Conservation (phyloP, 352 stramenopile species). For the Pythium coloratum region DNA sequence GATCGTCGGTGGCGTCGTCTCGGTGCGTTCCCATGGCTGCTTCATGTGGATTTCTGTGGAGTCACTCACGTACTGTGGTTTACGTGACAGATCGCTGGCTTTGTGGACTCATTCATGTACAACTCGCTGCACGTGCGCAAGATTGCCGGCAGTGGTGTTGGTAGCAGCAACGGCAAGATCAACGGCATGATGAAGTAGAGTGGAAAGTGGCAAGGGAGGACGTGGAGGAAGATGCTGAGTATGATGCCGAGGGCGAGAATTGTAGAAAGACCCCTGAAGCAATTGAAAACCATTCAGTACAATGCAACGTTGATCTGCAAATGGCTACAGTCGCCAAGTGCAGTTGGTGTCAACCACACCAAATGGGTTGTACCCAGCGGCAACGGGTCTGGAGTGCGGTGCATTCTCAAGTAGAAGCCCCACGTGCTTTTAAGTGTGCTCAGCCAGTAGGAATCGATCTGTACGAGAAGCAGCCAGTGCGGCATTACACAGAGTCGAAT, state of each 20-base stretch:
- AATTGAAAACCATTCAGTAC: background rate
- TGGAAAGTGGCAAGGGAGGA: background rate
- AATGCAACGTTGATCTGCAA: background rate
- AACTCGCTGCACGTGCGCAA: constrained; percentile 70
- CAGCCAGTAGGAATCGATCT: too few relatives aligned
- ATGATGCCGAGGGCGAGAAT: background rate
- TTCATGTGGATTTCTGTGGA: background rate
- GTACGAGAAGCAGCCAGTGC: too few relatives aligned
- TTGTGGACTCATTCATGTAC: constrained; percentile 88
- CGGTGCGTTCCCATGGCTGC: constrained; percentile 40
- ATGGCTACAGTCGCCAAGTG: too few relatives aligned
- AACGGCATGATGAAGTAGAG: constrained; percentile 28
- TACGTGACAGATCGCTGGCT: constrained; percentile 75
- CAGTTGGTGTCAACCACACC: too few relatives aligned
- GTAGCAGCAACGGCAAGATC: constrained; percentile 26
- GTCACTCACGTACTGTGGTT: background rate
- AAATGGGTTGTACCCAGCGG: too few relatives aligned
- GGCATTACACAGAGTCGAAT: too few relatives aligned
- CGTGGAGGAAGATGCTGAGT: background rate
- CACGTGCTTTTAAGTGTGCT: too few relatives aligned
- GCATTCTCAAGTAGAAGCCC: too few relatives aligned
- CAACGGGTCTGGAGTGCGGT: too few relatives aligned
- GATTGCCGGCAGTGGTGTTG: constrained; percentile 9
- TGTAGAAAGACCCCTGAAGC: background rate
- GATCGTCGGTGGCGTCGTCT: constrained; percentile 82